Evolutionary conservation across 140 eudicot genomes (phyloP).

Genomic region (Bidens hawaiensis): DNA sequence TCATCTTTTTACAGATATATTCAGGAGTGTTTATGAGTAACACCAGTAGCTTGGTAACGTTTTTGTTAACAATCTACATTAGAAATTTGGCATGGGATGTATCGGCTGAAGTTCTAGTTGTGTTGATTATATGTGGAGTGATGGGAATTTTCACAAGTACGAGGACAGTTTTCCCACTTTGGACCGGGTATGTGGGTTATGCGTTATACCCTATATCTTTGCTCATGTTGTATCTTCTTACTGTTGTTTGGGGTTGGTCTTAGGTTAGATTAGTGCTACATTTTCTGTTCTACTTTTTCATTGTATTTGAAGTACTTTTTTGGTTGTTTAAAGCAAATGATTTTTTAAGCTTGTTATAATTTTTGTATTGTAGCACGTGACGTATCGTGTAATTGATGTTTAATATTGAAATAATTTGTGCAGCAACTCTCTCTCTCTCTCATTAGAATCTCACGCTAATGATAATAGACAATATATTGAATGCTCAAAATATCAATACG

Average conservation of each 20-base stretch:
- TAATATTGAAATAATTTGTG: not conserved
- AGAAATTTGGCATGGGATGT: slow-evolving; percentile 37
- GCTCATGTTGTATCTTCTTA: slow-evolving; percentile 28
- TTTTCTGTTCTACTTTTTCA: not conserved
- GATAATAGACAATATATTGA: too few relatives aligned
- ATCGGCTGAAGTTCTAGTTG: slow-evolving; percentile 57
- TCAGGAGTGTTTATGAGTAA: slow-evolving; percentile 41
- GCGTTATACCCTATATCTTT: slow-evolving; percentile 34
- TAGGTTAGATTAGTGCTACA: not conserved
- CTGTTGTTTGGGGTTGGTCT: slow-evolving; percentile 28
- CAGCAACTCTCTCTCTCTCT: not conserved
- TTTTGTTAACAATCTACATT: slow-evolving; percentile 34
- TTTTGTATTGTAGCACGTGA: not conserved
- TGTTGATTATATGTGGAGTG: slow-evolving; percentile 31
- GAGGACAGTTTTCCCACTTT: slow-evolving; percentile 25
- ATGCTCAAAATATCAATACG: too few relatives aligned
- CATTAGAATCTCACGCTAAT: too few relatives aligned
- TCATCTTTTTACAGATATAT: slow-evolving; percentile 30
- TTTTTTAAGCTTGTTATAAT: not conserved
- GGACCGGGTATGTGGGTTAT: slow-evolving; percentile 32
- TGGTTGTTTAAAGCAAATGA: not conserved
- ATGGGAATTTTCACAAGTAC: slow-evolving; percentile 43
- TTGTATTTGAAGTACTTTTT: not conserved
- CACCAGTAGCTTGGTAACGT: slow-evolving; percentile 33
- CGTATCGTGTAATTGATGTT: not conserved